phyloP scores from a whole-genome alignment of 73 alveolate genomes.

The Paramecium sonneborni region DNA sequence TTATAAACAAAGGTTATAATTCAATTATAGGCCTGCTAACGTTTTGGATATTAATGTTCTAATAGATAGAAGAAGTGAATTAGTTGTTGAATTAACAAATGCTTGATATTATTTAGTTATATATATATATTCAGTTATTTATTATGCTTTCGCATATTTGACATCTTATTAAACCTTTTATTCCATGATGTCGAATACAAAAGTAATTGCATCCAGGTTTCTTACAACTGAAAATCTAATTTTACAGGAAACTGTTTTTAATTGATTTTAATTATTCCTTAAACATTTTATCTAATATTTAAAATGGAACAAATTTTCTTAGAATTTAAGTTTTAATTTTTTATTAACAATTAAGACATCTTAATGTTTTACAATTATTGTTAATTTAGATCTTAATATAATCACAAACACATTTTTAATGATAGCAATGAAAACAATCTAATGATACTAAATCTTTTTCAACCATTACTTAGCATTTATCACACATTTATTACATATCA shows the following conservation, averaged over 20 bases:
- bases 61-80: constrained; percentile 53
- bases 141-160: background rate
- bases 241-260: background rate
- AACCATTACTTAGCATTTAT: constrained; percentile 14
- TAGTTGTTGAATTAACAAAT: constrained; percentile 31
- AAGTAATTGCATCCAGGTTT: constrained; percentile 17
- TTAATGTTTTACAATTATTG: background rate
- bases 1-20: constrained; percentile 2
- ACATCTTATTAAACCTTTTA: background rate
- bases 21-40: constrained; percentile 33
- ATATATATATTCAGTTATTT: constrained; percentile 20
- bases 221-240: background rate
- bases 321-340: background rate
- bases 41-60: constrained; percentile 30
- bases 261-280: constrained; percentile 4
- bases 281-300: background rate
- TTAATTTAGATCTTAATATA: background rate
- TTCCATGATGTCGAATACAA: background rate
- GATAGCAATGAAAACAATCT: constrained; percentile 8
- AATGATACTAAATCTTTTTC: background rate
- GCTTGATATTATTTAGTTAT: constrained; percentile 11
- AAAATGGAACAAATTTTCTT: background rate
- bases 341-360: background rate
- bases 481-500: constrained; percentile 23
- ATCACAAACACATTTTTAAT: background rate